Evolutionary conservation across 164 flowering plant genomes (phyloP).

Genomic region (Liriodendron chinense): DNA sequence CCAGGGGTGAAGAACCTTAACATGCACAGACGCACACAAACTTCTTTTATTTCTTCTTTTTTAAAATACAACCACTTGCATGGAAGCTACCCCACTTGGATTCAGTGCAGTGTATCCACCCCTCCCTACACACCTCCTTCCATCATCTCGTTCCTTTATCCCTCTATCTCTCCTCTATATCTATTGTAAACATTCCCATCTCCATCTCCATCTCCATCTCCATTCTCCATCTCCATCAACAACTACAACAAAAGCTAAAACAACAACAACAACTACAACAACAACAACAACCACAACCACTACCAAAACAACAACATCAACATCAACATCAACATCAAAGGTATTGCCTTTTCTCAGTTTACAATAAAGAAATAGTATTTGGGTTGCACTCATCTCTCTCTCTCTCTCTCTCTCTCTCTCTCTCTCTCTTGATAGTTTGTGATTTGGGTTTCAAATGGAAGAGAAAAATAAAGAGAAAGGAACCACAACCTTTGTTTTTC

Average conservation of each 20-base stretch:
- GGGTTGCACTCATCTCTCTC: not conserved
- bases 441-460: slow-evolving; percentile 1
- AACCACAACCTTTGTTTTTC: not conserved
- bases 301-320: not conserved
- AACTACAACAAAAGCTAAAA: not conserved
- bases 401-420: not conserved
- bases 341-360: slow-evolving; percentile 6
- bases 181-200: not conserved
- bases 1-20: slow-evolving; percentile 58
- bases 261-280: not conserved
- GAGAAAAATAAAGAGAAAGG: not conserved
- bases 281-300: slow-evolving; percentile 1
- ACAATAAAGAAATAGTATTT: not conserved
- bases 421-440: not conserved
- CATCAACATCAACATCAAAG: slow-evolving; percentile 1
- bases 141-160: slow-evolving; percentile 1
- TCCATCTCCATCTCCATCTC: not conserved
- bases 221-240: not conserved
- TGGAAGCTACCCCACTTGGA: slow-evolving; percentile 30
- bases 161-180: slow-evolving; percentile 13
- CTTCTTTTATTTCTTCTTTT: not conserved
- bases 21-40: slow-evolving; percentile 16
- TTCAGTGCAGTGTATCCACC: slow-evolving; percentile 45
- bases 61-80: slow-evolving; percentile 31
- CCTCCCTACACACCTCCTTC: slow-evolving; percentile 9